Evolutionary conservation across 495 filamentous ascomycete genomes (phyloP).

Genomic region (Trichoderma erinaceum): DNA sequence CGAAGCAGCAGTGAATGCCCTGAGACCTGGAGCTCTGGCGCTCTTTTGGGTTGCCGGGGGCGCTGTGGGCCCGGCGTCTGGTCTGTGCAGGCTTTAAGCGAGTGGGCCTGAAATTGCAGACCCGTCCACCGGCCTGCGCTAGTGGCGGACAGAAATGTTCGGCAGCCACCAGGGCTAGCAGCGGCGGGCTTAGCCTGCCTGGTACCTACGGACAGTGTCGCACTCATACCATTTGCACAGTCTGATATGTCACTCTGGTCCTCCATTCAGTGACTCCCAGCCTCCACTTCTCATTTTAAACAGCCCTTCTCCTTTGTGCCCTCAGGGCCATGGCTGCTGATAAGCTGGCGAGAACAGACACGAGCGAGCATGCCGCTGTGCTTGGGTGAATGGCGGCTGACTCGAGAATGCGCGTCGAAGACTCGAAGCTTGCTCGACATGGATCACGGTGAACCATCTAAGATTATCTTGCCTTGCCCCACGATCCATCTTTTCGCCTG

Average conservation of each 20-base stretch:
- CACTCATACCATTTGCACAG: neutral
- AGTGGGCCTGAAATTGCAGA: slow-evolving; percentile 17
- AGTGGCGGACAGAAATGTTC: slow-evolving; percentile 14
- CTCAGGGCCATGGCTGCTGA: slow-evolving; percentile 7
- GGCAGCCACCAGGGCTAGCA: slow-evolving; percentile 11
- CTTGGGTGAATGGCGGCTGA: neutral
- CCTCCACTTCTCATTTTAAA: slow-evolving; percentile 13
- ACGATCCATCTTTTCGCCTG: slow-evolving; percentile 12
- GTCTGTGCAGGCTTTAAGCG: slow-evolving; percentile 17
- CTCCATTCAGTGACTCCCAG: neutral
- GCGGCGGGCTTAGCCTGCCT: neutral
- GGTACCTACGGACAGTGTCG: neutral
- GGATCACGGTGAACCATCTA: slow-evolving; percentile 12
- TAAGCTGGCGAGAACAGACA: neutral
- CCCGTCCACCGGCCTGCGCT: slow-evolving; percentile 15
- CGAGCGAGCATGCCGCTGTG: neutral
- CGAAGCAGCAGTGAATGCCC: neutral
- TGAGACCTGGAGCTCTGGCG: slow-evolving; percentile 10
- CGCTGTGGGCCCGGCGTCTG: slow-evolving; percentile 10
- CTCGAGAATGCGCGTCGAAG: slow-evolving; percentile 1
- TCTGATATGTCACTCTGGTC: neutral
- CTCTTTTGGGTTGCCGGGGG: slow-evolving; percentile 5
- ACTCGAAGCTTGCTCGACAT: slow-evolving; percentile 1
- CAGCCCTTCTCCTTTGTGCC: slow-evolving; percentile 10
- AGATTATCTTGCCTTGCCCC: slow-evolving; percentile 13